These are phyloP conservation scores for Triangularia verruculosa DNA, from an alignment of 2,329 filamentous ascomycete species.

Conservation along the genomic window DNA sequence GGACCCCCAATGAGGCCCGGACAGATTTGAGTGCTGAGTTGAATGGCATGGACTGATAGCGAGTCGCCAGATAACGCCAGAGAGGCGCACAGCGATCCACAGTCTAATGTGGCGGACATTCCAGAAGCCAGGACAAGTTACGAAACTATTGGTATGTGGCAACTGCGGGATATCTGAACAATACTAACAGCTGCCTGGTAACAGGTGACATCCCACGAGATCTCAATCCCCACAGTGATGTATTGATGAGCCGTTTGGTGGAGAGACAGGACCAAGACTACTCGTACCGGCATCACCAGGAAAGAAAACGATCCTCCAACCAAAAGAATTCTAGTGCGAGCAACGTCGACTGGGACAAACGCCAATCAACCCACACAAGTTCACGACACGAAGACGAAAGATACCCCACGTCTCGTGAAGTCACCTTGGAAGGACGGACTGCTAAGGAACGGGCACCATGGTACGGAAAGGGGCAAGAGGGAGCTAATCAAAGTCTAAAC, in stretches of 20 bases:
- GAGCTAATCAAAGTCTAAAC: not conserved
- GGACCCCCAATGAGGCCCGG: not conserved
- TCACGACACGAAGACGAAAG: not conserved
- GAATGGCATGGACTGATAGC: not conserved
- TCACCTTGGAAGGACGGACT: not conserved
- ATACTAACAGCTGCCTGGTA: not conserved
- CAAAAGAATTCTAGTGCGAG: not conserved
- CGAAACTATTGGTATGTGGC: slow-evolving; percentile 9
- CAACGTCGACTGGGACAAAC: not conserved
- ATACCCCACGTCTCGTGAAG: not conserved
- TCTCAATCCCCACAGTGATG: slow-evolving; percentile 12
- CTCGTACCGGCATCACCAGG: not conserved
- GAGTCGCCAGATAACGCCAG: slow-evolving; percentile 3
- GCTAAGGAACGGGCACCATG: not conserved
- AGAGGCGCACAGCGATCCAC: not conserved
- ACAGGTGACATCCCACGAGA: slow-evolving; percentile 1
- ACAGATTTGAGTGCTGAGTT: not conserved
- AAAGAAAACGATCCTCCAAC: not conserved
- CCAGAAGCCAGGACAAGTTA: not conserved
- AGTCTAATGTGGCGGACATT: not conserved
- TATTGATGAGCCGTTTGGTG: slow-evolving; percentile 15
- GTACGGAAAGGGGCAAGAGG: not conserved
- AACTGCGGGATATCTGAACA: not conserved
- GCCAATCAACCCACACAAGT: not conserved
- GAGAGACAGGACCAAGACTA: not conserved